phyloP scores from a whole-genome alignment of 164 flowering plant genomes.

The Magnolia changhungtana region DNA sequence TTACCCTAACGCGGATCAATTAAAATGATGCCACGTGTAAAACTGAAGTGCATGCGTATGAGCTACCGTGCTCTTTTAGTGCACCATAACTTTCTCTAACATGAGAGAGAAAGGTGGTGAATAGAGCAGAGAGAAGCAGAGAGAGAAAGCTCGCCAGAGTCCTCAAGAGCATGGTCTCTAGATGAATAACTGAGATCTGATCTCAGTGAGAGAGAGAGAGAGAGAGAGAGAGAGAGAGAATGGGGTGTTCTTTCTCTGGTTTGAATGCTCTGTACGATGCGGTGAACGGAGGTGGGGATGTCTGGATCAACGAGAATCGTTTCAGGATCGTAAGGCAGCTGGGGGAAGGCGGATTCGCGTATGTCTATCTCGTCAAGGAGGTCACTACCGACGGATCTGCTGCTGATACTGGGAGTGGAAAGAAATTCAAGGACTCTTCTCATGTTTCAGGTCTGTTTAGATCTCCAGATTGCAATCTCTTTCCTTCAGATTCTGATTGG shows the following conservation, averaged over 20 bases:
- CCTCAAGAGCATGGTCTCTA: not conserved
- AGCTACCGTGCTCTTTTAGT: no score
- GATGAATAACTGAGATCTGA: not conserved
- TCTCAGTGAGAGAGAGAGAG: not conserved
- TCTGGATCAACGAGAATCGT: conserved; percentile 97
- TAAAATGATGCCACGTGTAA: no score
- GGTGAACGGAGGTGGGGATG: conserved; percentile 90
- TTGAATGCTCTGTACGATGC: conserved; percentile 89
- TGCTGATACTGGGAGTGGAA: conserved; percentile 33
- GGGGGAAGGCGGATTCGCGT: conserved; percentile 95
- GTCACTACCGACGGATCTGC: conserved; percentile 41
- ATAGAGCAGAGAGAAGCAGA: not conserved
- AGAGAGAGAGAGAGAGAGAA: conserved; percentile 8
- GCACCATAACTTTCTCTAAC: no score
- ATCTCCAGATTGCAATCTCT: conserved; percentile 5
- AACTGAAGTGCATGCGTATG: no score
- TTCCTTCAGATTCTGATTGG: not conserved
- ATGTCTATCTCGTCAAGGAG: conserved; percentile 80
- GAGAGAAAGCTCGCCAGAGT: not conserved
- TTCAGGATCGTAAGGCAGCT: conserved; percentile 85
- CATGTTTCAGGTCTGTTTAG: conserved; percentile 61
- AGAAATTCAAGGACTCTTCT: conserved; percentile 75
- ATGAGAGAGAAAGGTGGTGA: no score
- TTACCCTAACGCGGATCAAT: no score
- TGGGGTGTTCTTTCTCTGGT: conserved; percentile 98